Base-by-base conservation (phyloP, 257 asterid species). In the Pogostemon cablin region DNA sequence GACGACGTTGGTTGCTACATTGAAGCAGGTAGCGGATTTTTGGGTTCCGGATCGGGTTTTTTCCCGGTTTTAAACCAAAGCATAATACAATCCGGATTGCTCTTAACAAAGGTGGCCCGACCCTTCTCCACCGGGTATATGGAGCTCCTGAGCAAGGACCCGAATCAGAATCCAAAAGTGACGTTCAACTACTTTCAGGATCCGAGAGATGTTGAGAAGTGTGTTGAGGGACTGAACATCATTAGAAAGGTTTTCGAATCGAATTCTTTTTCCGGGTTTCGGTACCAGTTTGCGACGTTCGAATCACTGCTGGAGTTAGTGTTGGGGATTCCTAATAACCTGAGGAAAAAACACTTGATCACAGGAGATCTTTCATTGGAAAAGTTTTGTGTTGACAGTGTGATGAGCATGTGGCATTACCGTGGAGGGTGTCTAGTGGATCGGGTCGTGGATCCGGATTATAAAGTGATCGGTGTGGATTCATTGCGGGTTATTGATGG, bases 381-480 rank as follows among this genome's bases (percentile, higher is more conserved):
- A 74, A 91, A 86, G 55, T 90, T 70, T 17, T 92, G 98, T 49
- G 66, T 57, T 4, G 96, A 90, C 77, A 86, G 95, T 1, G 93
- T 88, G 46, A 77, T 82, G 82, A 85, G 93, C 5, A 83, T 88
- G 7, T 92, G 96, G 95, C 98, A 92, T 68, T 90, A 83, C 47
- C 98, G 90, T 48, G 98, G 98, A 4, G 98, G 98, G 5, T 93
- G 98, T 77, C 95, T 81, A 50, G 86, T 90, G 46, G 76, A 74
- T 25, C 71, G 70, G 40, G 98, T 93, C 4, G 92, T 93, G 4
- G 96, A 90, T 75, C 76, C 39, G 0, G 75, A 90, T 25, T 85
- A 85, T 43, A 80, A 49, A 65, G 91, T 90, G 15, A 96, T 5
- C 86, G 97, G 97, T 0, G 87, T 88, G 4, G 93, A 86, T 3